phyloP scores from a whole-genome alignment of 176 grass and related monocot species.

The Eleusine coracana region DNA sequence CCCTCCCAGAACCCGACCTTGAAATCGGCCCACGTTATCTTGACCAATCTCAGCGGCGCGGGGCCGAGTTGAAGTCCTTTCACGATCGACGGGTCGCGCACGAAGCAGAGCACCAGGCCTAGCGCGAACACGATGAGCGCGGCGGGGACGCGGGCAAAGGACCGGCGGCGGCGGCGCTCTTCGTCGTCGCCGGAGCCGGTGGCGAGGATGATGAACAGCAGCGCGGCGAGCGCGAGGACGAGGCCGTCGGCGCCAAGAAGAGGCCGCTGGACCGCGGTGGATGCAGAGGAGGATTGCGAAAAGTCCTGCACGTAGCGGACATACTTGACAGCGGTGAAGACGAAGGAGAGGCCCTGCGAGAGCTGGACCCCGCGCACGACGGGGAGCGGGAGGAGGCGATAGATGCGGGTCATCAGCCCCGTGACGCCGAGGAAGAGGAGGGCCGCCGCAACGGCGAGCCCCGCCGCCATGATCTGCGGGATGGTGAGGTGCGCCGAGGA shows the following conservation, averaged over 20 bases:
- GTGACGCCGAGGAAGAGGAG: conserved; percentile 77
- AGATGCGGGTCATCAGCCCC: conserved; percentile 75
- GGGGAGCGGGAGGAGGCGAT: conserved; percentile 73
- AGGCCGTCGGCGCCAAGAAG: conserved; percentile 80
- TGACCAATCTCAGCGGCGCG: conserved; percentile 53
- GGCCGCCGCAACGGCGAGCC: conserved; percentile 58
- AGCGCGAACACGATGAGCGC: conserved; percentile 78
- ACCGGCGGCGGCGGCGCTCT: conserved; percentile 12
- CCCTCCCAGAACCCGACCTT: conserved; percentile 74
- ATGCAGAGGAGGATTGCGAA: conserved; percentile 58
- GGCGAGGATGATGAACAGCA: conserved; percentile 72
- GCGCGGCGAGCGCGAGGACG: conserved; percentile 63
- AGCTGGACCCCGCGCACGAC: conserved; percentile 90
- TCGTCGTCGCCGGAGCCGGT: conserved; percentile 71
- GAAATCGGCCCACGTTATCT: conserved; percentile 73
- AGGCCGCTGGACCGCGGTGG: conserved; percentile 49
- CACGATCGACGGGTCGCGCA: conserved; percentile 68
- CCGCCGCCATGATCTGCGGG: conserved; percentile 80
- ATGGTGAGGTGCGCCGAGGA: conserved; percentile 72
- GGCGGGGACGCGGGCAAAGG: conserved; percentile 54
- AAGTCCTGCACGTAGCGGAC: conserved; percentile 82
- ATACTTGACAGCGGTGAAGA: conserved; percentile 88
- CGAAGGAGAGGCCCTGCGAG: conserved; percentile 79
- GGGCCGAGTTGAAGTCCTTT: conserved; percentile 66
- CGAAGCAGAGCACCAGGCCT: conserved; percentile 75